Base-by-base conservation (phyloP, 192 early-diverging fungal genomes). In the Podila epigama region DNA sequence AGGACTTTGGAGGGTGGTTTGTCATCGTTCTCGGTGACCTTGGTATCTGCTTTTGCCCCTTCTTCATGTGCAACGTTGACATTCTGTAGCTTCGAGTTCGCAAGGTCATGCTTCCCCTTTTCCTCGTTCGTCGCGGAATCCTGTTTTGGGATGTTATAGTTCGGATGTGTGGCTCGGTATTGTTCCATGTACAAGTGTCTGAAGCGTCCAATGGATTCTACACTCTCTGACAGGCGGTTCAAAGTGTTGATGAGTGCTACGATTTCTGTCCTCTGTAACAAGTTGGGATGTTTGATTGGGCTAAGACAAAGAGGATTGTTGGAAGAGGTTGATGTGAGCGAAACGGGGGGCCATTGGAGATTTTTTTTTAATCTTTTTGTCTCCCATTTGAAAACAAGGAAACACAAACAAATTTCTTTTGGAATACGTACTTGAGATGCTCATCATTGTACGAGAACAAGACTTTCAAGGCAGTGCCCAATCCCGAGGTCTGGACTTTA, bases 391-490 rank as follows among this genome's bases (percentile, higher is more conserved):
- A 48, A 58, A 50, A 27, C 7, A 48, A 39, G 39, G 51, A 65
- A 50, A 58, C 31, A 66, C 11, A 61, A 59, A 63, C n/a, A n/a
- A n/a, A n/a, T n/a, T n/a, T n/a, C n/a, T n/a, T n/a, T n/a, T n/a
- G n/a, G n/a, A n/a, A n/a, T 18, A 54, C 82, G 72, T 81, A 85
- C 83, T 85, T 81, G 42, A 85, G 44, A 53, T 72, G 66, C 22
- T 89, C 86, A 36, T 96, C 94, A n/a, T 88, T 91, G 71, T 91
- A 93, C 7, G 94, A 93, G 73, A 99, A 98, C 32, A 99, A 81
- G 11, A 96, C 86, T 75, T 99, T 99, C 42, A 99, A 80, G 2
- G 97, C 97, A 3, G 96, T 95, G 42, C 91, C 97, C 27, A 98
- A 81, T 13, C 97, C 96, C 37, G 92, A 89, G 1, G 89, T 90